Evolutionary conservation across 78 protist genomes (phyloP).

Genomic region (Fonticula alba): DNA sequence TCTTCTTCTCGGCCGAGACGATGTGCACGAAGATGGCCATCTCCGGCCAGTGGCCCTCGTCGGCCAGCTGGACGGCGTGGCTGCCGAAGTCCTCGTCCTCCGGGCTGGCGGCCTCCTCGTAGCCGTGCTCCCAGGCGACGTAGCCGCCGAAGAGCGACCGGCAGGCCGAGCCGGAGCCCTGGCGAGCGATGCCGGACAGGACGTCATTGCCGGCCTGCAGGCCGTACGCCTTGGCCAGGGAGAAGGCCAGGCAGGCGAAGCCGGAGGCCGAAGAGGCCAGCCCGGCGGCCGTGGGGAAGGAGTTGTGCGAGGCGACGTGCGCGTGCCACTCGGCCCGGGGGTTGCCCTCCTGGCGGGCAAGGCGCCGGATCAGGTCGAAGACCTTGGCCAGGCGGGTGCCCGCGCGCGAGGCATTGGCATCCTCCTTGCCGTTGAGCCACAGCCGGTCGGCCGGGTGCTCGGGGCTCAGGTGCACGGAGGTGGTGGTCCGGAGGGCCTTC

Average conservation of each 20-base stretch:
- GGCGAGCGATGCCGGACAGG: constrained; percentile 44
- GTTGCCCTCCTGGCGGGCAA: background rate
- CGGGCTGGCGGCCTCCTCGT: constrained; percentile 44
- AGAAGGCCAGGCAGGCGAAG: constrained; percentile 34
- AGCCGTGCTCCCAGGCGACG: constrained; percentile 83
- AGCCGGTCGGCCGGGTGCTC: constrained; percentile 38
- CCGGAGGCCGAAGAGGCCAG: constrained; percentile 96
- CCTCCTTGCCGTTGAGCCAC: constrained; percentile 79
- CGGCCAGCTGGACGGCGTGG: constrained; percentile 13
- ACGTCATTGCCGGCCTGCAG: background rate
- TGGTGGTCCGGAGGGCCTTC: constrained; percentile 25
- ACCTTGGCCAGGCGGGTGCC: too few species aligned
- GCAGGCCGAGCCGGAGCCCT: constrained; percentile 94
- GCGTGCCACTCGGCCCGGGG: constrained; percentile 1
- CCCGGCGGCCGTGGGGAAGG: constrained; percentile 98
- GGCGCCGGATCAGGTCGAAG: background rate
- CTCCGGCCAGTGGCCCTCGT: constrained; percentile 75
- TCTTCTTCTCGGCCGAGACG: constrained; percentile 67
- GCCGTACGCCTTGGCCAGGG: background rate
- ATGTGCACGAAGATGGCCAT: constrained; percentile 66
- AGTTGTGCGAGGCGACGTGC: constrained; percentile 63
- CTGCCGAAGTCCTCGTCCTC: constrained; percentile 14
- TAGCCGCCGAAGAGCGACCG: constrained; percentile 86
- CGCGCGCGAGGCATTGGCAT: constrained; percentile 29
- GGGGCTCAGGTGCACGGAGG: constrained; percentile 35